These are phyloP conservation scores for Passalora sequoiae DNA, from an alignment of 2,329 filamentous ascomycete genomes.

Conservation along the genomic window DNA sequence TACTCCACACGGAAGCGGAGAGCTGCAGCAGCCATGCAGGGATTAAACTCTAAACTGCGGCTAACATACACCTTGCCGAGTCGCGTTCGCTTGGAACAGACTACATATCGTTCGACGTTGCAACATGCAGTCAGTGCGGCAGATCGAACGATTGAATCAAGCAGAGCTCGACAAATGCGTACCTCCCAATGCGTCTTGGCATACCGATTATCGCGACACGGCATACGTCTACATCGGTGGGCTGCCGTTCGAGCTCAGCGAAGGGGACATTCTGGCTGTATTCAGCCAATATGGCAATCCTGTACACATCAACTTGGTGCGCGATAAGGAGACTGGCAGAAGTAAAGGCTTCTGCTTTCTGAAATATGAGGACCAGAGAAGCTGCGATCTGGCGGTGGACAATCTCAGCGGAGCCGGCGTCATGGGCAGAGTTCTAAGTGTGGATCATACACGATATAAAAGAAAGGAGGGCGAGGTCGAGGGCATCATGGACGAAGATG, in stretches of 20 bases:
- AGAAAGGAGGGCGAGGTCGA: slow-evolving; percentile 62
- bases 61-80: background rate
- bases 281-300: slow-evolving; percentile 97
- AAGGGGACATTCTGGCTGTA: slow-evolving; percentile 92
- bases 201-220: slow-evolving; percentile 94
- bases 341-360: slow-evolving; percentile 92
- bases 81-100: background rate
- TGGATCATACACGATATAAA: slow-evolving; percentile 93
- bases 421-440: slow-evolving; percentile 71
- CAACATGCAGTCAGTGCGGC: slow-evolving; percentile 85
- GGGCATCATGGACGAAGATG: slow-evolving; percentile 41
- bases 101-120: background rate
- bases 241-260: slow-evolving; percentile 83
- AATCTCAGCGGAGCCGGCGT: slow-evolving; percentile 86
- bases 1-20: no score
- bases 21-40: background rate
- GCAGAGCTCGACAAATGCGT: slow-evolving; percentile 87
- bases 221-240: slow-evolving; percentile 96
- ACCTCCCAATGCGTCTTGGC: slow-evolving; percentile 84
- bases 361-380: slow-evolving; percentile 97
- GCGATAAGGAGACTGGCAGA: slow-evolving; percentile 95
- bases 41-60: background rate
- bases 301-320: slow-evolving; percentile 82
- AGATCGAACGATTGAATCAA: slow-evolving; percentile 89
- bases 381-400: slow-evolving; percentile 91